Evolutionary conservation across 2,329 filamentous ascomycete genomes (phyloP).

Genomic region (Phaeosphaeria sp.): DNA sequence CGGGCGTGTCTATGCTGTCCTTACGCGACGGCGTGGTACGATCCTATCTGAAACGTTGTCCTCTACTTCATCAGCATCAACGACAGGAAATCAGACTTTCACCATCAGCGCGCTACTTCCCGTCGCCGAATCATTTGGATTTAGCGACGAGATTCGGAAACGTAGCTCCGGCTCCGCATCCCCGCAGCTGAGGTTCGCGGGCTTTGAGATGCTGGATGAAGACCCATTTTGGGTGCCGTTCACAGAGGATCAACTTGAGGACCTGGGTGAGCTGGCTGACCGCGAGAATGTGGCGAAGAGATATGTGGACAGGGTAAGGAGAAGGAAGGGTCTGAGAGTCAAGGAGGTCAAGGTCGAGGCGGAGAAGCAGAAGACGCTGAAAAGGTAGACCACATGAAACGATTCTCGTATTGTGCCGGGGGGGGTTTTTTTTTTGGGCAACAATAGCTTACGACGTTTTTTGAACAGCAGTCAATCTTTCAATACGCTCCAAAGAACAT

Average conservation of each 20-base stretch:
- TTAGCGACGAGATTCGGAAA: slow-evolving; percentile 95
- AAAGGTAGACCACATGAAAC: slow-evolving; percentile 60
- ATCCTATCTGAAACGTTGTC: slow-evolving; percentile 92
- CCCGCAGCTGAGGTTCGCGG: slow-evolving; percentile 91
- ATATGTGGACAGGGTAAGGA: slow-evolving; percentile 90
- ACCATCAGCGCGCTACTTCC: slow-evolving; percentile 88
- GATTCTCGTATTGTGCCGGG: no score
- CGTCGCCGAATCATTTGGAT: slow-evolving; percentile 94
- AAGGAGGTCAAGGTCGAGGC: slow-evolving; percentile 77
- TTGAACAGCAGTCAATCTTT: background rate
- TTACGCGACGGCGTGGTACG: slow-evolving; percentile 88
- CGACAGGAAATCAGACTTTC: slow-evolving; percentile 91
- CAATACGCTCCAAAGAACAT: background rate
- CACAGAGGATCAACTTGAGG: slow-evolving; percentile 95
- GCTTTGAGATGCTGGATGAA: slow-evolving; percentile 90
- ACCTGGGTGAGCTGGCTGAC: slow-evolving; percentile 91
- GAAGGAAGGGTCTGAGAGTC: slow-evolving; percentile 86
- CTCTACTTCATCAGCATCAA: slow-evolving; percentile 94
- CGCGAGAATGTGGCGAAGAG: slow-evolving; percentile 94
- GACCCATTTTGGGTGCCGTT: slow-evolving; percentile 98
- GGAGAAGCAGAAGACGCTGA: slow-evolving; percentile 86
- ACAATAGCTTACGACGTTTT: background rate
- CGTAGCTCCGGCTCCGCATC: slow-evolving; percentile 87
- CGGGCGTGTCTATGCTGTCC: slow-evolving; percentile 93
- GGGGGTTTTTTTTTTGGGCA: no score